These are phyloP conservation scores for Akanthomyces uredinophilus DNA, from an alignment of 2,329 filamentous ascomycete genomes.

Conservation along the genomic window DNA sequence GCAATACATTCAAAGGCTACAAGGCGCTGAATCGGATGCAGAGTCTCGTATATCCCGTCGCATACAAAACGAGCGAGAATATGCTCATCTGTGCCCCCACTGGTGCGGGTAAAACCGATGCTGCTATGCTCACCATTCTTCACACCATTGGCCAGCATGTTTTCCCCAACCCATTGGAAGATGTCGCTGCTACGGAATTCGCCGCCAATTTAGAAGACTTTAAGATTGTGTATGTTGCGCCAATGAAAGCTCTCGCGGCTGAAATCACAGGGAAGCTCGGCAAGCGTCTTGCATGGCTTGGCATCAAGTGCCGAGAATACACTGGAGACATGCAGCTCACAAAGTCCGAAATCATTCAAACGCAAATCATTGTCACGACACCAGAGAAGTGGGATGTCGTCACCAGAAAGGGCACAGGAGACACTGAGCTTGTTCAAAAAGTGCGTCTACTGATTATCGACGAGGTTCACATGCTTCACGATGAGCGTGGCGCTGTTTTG, in stretches of 20 bases:
- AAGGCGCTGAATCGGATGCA: constrained; percentile 96
- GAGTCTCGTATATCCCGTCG: constrained; percentile 90
- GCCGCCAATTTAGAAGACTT: constrained; percentile 80
- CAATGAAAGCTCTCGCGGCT: constrained; percentile 96
- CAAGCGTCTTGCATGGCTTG: constrained; percentile 88
- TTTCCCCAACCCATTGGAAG: constrained; percentile 70
- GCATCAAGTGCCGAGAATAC: constrained; percentile 84
- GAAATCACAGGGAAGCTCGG: constrained; percentile 94
- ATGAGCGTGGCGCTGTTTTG: constrained; percentile 91
- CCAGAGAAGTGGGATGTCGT: constrained; percentile 99
- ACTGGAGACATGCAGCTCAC: constrained; percentile 99
- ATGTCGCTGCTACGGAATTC: constrained; percentile 70
- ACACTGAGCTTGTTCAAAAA: constrained; percentile 96
- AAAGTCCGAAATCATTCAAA: constrained; percentile 90
- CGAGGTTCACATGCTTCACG: constrained; percentile 98
- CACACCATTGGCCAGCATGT: constrained; percentile 86
- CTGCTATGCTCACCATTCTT: constrained; percentile 92
- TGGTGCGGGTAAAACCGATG: constrained; percentile 97
- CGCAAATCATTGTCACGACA: constrained; percentile 96
- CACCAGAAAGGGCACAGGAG: constrained; percentile 91
- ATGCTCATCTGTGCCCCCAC: constrained; percentile 98
- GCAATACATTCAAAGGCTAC: constrained; percentile 90
- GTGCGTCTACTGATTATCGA: constrained; percentile 95
- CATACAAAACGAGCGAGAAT: constrained; percentile 93
- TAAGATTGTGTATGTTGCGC: constrained; percentile 97